These are phyloP conservation scores for Zarea fungicola DNA, from an alignment of 2,329 filamentous ascomycete species.

Conservation along the genomic window DNA sequence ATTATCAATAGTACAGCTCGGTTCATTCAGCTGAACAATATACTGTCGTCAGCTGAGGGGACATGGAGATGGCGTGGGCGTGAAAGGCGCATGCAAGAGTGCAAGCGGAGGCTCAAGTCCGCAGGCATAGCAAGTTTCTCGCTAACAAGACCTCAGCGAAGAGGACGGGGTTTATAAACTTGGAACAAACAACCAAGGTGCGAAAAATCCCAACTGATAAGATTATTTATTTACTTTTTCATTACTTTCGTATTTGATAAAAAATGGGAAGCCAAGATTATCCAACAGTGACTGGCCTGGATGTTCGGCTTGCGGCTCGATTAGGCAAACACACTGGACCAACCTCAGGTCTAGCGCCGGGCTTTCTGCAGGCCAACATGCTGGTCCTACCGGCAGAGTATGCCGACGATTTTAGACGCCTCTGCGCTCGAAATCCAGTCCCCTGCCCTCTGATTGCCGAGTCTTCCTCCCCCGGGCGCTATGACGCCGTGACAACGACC, in stretches of 20 bases:
- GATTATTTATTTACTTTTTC: too few relatives aligned
- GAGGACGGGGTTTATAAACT: too few relatives aligned
- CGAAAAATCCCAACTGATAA: too few relatives aligned
- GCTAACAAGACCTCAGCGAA: too few relatives aligned
- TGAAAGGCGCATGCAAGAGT: neutral
- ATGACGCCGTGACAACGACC: conserved; percentile 32
- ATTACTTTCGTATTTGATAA: neutral
- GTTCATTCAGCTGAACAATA: too few relatives aligned
- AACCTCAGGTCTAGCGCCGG: conserved; percentile 51
- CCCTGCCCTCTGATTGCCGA: conserved; percentile 56
- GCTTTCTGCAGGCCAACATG: conserved; percentile 57
- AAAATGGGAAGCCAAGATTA: neutral
- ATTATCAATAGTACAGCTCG: too few relatives aligned
- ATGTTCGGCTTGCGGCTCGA: conserved; percentile 40
- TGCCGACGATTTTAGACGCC: conserved; percentile 51
- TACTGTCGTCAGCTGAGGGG: too few relatives aligned
- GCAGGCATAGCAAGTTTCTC: too few relatives aligned
- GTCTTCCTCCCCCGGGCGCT: conserved; percentile 39
- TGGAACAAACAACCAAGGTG: neutral
- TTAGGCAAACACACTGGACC: conserved; percentile 32
- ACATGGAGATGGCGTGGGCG: neutral
- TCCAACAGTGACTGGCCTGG: conserved; percentile 24
- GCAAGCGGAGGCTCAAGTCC: conserved; percentile 5
- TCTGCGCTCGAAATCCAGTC: conserved; percentile 58
- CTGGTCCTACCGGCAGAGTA: conserved; percentile 53